These are phyloP conservation scores for Perkinsus olseni DNA, from an alignment of 169 alveolate genomes.

Conservation along the genomic window DNA sequence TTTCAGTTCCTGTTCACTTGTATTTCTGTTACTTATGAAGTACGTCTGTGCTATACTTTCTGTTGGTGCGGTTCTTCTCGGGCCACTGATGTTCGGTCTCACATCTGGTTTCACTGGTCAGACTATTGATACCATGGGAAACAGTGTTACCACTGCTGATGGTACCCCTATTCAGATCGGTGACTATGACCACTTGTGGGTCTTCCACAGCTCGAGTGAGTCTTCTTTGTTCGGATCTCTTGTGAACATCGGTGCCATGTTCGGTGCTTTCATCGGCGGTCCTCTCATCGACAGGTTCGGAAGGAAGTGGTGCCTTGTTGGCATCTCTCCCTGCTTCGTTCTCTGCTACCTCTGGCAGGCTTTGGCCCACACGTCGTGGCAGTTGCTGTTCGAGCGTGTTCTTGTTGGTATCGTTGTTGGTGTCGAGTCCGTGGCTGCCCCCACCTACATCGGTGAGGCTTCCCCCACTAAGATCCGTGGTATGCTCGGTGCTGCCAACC, in stretches of 20 bases:
- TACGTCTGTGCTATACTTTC: not conserved
- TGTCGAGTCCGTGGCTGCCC: not conserved
- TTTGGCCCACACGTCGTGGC: not conserved
- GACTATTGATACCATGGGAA: not conserved
- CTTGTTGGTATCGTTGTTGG: not conserved
- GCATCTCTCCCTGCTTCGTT: not conserved
- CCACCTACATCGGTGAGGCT: not conserved
- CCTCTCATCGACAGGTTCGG: not conserved
- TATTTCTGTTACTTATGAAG: not conserved
- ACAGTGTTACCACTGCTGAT: not conserved
- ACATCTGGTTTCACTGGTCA: constrained; percentile 1
- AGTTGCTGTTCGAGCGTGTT: not conserved
- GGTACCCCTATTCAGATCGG: not conserved
- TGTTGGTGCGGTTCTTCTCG: not conserved
- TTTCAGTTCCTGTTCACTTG: not conserved
- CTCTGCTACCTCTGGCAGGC: not conserved
- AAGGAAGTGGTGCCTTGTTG: not conserved
- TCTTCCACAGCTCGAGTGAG: not conserved
- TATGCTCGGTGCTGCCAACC: not conserved
- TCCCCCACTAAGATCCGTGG: not conserved
- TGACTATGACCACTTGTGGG: not conserved
- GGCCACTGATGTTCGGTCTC: not conserved
- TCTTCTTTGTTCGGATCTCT: not conserved
- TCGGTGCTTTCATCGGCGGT: not conserved
- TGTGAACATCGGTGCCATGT: not conserved